A percentile compares a stretch with the other conserved stretches of the same genome.
Evolutionary conservation across 495 filamentous ascomycete genomes (phyloP).

Genomic region (Xylaria longipes): DNA sequence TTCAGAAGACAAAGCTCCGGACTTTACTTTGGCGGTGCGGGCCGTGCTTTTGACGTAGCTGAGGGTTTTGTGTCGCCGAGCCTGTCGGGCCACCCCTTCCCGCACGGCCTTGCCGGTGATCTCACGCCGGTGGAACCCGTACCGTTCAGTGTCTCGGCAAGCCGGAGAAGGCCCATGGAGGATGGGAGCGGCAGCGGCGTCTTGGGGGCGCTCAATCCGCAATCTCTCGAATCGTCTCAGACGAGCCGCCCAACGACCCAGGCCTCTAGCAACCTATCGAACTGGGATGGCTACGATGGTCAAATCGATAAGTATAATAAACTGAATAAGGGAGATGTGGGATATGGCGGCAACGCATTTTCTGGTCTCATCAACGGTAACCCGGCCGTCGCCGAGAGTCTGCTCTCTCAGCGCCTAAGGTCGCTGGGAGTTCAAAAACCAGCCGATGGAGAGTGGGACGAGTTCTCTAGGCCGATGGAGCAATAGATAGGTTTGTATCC

Average conservation of each 20-base stretch:
- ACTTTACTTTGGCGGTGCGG: constrained; percentile 49
- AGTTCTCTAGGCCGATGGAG: background rate
- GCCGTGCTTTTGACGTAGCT: constrained; percentile 44
- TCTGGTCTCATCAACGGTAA: constrained; percentile 36
- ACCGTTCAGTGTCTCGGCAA: constrained; percentile 39
- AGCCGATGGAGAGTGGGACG: background rate
- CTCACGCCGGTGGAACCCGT: constrained; percentile 44
- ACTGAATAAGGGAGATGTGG: constrained; percentile 68
- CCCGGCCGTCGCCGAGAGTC: constrained; percentile 44
- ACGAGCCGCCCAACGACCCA: constrained; percentile 31
- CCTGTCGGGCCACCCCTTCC: constrained; percentile 31
- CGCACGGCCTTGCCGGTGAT: constrained; percentile 30
- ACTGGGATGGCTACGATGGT: constrained; percentile 26
- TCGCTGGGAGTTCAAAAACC: constrained; percentile 45
- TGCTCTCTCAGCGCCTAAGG: constrained; percentile 53
- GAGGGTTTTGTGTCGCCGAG: constrained; percentile 40
- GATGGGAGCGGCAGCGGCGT: constrained; percentile 21
- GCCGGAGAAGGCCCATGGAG: constrained; percentile 13
- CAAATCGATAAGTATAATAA: constrained; percentile 63
- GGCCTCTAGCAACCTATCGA: constrained; percentile 36
- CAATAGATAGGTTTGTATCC: constrained; percentile 9
- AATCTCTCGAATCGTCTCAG: constrained; percentile 33
- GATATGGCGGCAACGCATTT: constrained; percentile 70
- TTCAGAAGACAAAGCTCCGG: constrained; percentile 64
- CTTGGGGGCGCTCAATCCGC: constrained; percentile 28